Evolutionary conservation across 2,329 filamentous ascomycete genomes (phyloP).

Genomic region (Daldinia eschscholtzii): DNA sequence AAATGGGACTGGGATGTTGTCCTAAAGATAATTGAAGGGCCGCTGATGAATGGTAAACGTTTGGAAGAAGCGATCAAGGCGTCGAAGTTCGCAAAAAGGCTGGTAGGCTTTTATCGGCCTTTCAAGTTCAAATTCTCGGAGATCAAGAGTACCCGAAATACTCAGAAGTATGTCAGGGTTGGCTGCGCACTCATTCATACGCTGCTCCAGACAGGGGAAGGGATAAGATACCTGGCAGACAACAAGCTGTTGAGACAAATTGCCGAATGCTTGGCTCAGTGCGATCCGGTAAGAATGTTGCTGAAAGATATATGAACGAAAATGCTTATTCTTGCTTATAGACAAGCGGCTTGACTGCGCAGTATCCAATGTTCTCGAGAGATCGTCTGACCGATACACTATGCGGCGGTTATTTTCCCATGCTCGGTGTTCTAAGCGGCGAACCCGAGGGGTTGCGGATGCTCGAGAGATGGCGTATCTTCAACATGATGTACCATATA

Average conservation of each 20-base stretch:
- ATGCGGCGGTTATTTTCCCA: conserved; percentile 92
- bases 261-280: conserved; percentile 94
- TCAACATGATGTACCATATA: conserved; percentile 99
- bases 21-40: conserved; percentile 90
- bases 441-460: conserved; percentile 87
- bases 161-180: conserved; percentile 91
- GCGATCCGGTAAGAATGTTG: conserved; percentile 77
- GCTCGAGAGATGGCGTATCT: conserved; percentile 95
- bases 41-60: conserved; percentile 88
- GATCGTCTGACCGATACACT: conserved; percentile 88
- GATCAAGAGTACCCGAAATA: conserved; percentile 88
- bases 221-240: conserved; percentile 85
- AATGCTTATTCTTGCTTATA: conserved; percentile 51
- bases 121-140: conserved; percentile 98
- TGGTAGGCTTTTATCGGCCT: conserved; percentile 94
- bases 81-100: conserved; percentile 94
- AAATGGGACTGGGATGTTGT: conserved; percentile 99
- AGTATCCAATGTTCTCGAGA: conserved; percentile 88
- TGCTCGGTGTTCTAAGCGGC: conserved; percentile 87
- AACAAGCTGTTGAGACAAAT: conserved; percentile 95
- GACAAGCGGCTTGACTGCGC: conserved; percentile 81
- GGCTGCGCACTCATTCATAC: conserved; percentile 91
- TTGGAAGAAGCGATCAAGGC: conserved; percentile 94
- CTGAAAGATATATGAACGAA: neutral
- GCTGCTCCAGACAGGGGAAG: conserved; percentile 86